Evolutionary conservation across 345 rosid species (phyloP).

Genomic region (Lenwebbia sp.): DNA sequence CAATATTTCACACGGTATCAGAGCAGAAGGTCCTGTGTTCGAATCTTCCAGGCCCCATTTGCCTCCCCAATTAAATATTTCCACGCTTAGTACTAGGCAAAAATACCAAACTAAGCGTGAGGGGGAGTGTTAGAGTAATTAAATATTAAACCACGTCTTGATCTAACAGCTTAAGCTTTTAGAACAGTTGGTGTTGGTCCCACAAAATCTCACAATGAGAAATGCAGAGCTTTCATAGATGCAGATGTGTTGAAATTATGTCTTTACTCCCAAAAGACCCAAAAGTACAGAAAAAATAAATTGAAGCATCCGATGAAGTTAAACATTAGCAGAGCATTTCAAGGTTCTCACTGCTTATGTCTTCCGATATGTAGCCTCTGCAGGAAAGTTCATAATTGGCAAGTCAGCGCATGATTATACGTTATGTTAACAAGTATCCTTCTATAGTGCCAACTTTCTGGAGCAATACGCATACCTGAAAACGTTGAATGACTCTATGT

Average conservation of each 20-base stretch:
- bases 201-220: neutral
- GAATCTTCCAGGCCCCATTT: too few relatives aligned
- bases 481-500: neutral
- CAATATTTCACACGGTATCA: too few relatives aligned
- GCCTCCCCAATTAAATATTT: too few relatives aligned
- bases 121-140: too few relatives aligned
- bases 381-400: neutral
- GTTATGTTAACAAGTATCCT: neutral
- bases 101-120: too few relatives aligned
- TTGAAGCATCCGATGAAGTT: neutral
- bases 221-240: neutral
- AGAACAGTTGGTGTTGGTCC: too few relatives aligned
- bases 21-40: too few relatives aligned
- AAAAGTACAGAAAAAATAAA: neutral
- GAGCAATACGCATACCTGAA: neutral
- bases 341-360: neutral
- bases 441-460: neutral
- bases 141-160: too few relatives aligned
- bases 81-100: too few relatives aligned
- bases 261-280: neutral
- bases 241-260: neutral
- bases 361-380: neutral
- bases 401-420: neutral
- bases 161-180: too few relatives aligned
- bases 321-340: neutral